These are phyloP conservation scores for Macadamia integrifolia DNA, from an alignment of 164 flowering plant species.

Conservation along the genomic window DNA sequence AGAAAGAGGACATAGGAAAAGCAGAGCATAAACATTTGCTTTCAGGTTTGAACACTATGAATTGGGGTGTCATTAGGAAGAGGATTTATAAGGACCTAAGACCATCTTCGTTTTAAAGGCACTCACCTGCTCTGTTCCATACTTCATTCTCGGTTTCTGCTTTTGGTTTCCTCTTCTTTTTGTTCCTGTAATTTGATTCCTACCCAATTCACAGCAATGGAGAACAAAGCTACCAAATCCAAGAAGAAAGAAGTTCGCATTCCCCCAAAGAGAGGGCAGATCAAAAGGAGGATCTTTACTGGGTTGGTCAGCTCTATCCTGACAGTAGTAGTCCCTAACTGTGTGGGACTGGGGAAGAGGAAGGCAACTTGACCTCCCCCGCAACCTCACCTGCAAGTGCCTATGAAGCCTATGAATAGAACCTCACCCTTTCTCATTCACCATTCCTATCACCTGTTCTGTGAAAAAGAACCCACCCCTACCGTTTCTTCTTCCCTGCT, in stretches of 20 bases:
- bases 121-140: too few species aligned
- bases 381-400: conserved; percentile 15
- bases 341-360: neutral
- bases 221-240: too few species aligned
- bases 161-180: too few species aligned
- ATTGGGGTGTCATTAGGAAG: too few species aligned
- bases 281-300: conserved; percentile 28
- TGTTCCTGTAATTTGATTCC: neutral
- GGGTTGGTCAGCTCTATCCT: conserved; percentile 11
- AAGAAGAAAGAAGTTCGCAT: conserved; percentile 3
- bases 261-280: conserved; percentile 29
- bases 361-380: conserved; percentile 6
- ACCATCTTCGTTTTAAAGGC: too few species aligned
- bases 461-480: neutral
- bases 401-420: conserved; percentile 18
- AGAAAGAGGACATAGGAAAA: too few species aligned
- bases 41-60: too few species aligned
- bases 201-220: neutral
- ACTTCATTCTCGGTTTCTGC: too few species aligned
- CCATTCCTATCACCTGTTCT: neutral
- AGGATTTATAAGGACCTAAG: too few species aligned
- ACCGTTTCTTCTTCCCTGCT: neutral
- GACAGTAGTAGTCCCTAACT: conserved; percentile 10
- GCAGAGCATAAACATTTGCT: too few species aligned
- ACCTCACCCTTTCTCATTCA: neutral